Evolutionary conservation across 2,329 filamentous ascomycete genomes (phyloP).

Genomic region (Mycogone perniciosa): DNA sequence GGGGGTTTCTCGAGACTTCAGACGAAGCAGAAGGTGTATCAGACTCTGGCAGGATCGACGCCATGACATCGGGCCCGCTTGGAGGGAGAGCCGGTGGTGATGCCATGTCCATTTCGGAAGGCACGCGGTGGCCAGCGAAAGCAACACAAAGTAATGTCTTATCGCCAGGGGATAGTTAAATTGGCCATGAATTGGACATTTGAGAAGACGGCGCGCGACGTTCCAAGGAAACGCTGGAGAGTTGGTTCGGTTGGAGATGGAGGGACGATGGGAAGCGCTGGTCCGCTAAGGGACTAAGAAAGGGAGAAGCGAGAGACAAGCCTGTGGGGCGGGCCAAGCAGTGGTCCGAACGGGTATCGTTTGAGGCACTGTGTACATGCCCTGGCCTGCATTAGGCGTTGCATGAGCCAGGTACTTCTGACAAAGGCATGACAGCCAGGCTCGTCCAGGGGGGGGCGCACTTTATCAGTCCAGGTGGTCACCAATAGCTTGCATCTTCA

Average conservation of each 20-base stretch:
- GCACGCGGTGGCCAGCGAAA: conserved; percentile 5
- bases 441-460: no score
- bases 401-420: neutral
- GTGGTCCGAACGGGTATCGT: neutral
- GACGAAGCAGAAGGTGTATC: conserved; percentile 35
- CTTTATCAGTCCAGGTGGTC: no score
- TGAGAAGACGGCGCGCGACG: conserved; percentile 1
- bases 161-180: conserved; percentile 15
- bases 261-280: no score
- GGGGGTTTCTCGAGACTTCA: conserved; percentile 19
- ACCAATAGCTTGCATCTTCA: no score
- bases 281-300: neutral
- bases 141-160: conserved; percentile 14
- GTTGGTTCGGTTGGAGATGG: no score
- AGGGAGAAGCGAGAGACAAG: conserved; percentile 13
- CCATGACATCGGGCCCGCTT: conserved; percentile 11
- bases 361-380: neutral
- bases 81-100: conserved; percentile 14
- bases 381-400: neutral
- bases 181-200: conserved; percentile 13
- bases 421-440: no score
- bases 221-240: neutral
- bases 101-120: conserved; percentile 18
- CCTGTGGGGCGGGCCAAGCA: conserved; percentile 6
- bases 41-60: conserved; percentile 21